Evolutionary conservation across 441 rosid species (phyloP).

Genomic region (Populus hybrid): DNA sequence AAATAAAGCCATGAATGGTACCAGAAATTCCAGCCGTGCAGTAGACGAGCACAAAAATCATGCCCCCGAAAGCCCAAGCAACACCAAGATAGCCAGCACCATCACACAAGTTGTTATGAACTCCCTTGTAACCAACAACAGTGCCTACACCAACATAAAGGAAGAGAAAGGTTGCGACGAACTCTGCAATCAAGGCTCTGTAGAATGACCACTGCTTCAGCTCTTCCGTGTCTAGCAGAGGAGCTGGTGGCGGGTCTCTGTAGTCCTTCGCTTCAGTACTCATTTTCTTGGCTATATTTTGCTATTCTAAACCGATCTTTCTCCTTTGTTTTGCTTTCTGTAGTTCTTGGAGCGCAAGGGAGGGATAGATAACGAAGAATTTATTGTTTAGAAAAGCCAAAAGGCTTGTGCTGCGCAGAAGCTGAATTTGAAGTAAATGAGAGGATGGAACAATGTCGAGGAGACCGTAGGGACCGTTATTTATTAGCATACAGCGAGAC

Average conservation of each 20-base stretch:
- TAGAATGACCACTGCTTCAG: conserved; percentile 20
- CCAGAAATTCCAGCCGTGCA: conserved; percentile 82
- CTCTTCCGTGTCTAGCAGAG: conserved; percentile 43
- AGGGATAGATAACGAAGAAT: too few relatives aligned
- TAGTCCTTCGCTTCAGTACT: conserved; percentile 42
- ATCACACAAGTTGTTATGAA: conserved; percentile 27
- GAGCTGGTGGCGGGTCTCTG: conserved; percentile 72
- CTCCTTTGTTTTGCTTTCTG: too few relatives aligned
- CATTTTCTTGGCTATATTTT: too few relatives aligned
- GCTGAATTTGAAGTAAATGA: too few relatives aligned
- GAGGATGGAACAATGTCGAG: too few relatives aligned
- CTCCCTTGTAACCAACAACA: conserved; percentile 54
- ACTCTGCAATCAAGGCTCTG: conserved; percentile 55
- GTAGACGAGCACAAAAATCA: conserved; percentile 68
- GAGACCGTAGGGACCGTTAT: too few relatives aligned
- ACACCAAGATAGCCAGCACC: conserved; percentile 69
- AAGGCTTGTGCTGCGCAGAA: too few relatives aligned
- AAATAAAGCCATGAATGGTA: background rate
- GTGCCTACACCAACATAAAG: conserved; percentile 59
- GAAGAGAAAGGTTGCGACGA: conserved; percentile 68
- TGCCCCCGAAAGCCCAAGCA: conserved; percentile 79
- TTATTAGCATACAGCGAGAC: too few relatives aligned
- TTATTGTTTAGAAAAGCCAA: too few relatives aligned
- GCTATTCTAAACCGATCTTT: too few relatives aligned
- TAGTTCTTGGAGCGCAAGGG: too few relatives aligned